Evolutionary conservation across 2,329 filamentous ascomycete genomes (phyloP), one percentile per base, ranked within the genome.

Genomic region (Microsporum audouinii): DNA sequence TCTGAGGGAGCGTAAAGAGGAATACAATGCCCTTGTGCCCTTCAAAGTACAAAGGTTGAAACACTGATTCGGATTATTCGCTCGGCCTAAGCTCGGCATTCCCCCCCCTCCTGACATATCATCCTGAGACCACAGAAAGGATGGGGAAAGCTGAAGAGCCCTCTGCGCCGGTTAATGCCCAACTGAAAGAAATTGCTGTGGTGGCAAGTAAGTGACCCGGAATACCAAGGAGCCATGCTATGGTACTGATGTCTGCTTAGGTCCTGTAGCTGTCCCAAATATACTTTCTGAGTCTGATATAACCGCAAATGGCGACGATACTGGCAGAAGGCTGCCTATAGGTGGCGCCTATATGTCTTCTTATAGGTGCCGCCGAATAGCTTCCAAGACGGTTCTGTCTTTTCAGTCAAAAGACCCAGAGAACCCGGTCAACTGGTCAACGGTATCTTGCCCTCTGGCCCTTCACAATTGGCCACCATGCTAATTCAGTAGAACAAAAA

Each of bases 341-440:
- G 27, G 27, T 12, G 49, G 31, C 7, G 29, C 29, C 29, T 53
- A 53, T n/a, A 53, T 12, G 31, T 60, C 62, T 3, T 4, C 34
- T 23, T 67, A 68, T 61, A 67, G 68, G 58, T 71, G 72, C 47
- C 70, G 70, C n/a, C 67, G 63, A n/a, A 64, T 73, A 33, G 69
- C 69, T 14, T 73, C 72, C 7, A 74, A 73, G 61, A 73, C 69
- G 3, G 63, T 74, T 14, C 69, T 74, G 2, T 70, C 71, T 0
- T 74, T 74, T 58, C 68, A 70, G 4, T 66, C 67, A 1, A 68
- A 71, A 60, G 72, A 74, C 60, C 70, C 70, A 3, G 70, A 68
- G 5, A 71, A 73, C 34, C 71, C 72, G 3, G 63, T 70, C 3
- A 73, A 74, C 43, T 73, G 69, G 71, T 68, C 66, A 60, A 67